Evolutionary conservation across 768 basidiomycete genomes (phyloP), one percentile per base, ranked within the genome.

Genomic region (Gymnopilus dilepis): DNA sequence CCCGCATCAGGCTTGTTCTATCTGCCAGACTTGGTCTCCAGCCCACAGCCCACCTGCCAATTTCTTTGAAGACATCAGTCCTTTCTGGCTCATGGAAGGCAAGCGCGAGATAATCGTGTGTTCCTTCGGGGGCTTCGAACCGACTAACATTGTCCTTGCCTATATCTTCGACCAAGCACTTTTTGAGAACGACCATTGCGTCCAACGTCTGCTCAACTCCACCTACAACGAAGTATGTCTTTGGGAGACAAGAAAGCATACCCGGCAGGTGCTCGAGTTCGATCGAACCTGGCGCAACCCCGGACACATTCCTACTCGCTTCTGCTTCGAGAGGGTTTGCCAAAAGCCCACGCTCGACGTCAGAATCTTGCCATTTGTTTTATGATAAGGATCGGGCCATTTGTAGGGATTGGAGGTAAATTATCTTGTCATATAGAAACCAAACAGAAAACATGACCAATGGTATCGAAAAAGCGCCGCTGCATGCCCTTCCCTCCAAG

Each of bases 141-240:
- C 30, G 53, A 1, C 37, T 24, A 2, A 59, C 58, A 28, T 31
- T 41, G 5, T 34, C 48, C 21, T 0, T 5, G 1, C 50, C 58
- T 40, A 59, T 19, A 42, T 59, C 58, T 19, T 42, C 28, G 2
- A 31, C 13, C 38, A 59, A 22, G 9, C 50, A 38, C 13, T 59
- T 43, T 24, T 38, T 43, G 40, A 59, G 31, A 9, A 41, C 30
- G 6, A 52, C 38, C 40, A 59, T 59, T 13, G 28, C n/a, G 33
- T 59, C 58, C 31, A 59, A 51, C 12, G 37, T 52, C 38, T 52
- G 58, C 40, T 59, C 58, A 13, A 48, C 58, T 13, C 50, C 50
- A 15, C 58, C 50, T 19, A 51, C 58, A 11, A 59, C 30, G n/a
- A 59, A 52, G 38, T 38, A 59, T 4, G 58, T 59, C 24, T 41